Conservation (phyloP, 2,329 filamentous ascomycete species). For the Fusarium newnesense region DNA sequence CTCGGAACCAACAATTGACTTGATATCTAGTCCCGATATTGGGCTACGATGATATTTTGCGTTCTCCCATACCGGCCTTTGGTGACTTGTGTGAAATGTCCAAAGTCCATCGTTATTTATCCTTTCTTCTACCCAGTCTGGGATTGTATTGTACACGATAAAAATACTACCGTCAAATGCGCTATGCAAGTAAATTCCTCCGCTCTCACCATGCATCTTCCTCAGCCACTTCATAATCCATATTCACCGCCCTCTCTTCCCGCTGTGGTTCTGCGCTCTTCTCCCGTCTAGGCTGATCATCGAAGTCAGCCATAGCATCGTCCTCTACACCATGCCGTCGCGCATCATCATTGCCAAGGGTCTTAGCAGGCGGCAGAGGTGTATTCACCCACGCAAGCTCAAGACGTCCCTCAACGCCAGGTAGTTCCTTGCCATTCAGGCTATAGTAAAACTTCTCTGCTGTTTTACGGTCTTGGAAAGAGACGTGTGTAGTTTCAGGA, state of each 20-base stretch:
- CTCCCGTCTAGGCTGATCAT: slow-evolving; percentile 29
- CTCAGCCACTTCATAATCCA: slow-evolving; percentile 66
- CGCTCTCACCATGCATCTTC: slow-evolving; percentile 58
- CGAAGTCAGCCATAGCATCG: slow-evolving; percentile 41
- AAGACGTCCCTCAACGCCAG: slow-evolving; percentile 69
- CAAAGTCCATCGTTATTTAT: neutral
- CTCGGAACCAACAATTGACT: slow-evolving; percentile 24
- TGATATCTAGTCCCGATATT: slow-evolving; percentile 26
- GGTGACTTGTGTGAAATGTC: slow-evolving; percentile 1
- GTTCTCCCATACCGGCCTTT: neutral
- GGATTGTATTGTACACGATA: neutral
- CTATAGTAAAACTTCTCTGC: slow-evolving; percentile 76
- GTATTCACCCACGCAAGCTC: slow-evolving; percentile 71
- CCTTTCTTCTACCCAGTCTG: neutral
- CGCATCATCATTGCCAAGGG: slow-evolving; percentile 18
- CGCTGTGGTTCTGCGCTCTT: slow-evolving; percentile 37
- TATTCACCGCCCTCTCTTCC: slow-evolving; percentile 51
- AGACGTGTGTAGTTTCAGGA: slow-evolving; percentile 61
- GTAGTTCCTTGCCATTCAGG: slow-evolving; percentile 66
- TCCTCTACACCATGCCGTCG: slow-evolving; percentile 29
- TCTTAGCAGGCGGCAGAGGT: slow-evolving; percentile 40
- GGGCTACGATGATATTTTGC: slow-evolving; percentile 22
- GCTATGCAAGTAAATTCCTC: neutral
- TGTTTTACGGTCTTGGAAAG: slow-evolving; percentile 74
- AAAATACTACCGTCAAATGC: neutral